These are phyloP conservation scores for Hypsizygus marmoreus DNA, from an alignment of 768 basidiomycete genomes.

Conservation along the genomic window DNA sequence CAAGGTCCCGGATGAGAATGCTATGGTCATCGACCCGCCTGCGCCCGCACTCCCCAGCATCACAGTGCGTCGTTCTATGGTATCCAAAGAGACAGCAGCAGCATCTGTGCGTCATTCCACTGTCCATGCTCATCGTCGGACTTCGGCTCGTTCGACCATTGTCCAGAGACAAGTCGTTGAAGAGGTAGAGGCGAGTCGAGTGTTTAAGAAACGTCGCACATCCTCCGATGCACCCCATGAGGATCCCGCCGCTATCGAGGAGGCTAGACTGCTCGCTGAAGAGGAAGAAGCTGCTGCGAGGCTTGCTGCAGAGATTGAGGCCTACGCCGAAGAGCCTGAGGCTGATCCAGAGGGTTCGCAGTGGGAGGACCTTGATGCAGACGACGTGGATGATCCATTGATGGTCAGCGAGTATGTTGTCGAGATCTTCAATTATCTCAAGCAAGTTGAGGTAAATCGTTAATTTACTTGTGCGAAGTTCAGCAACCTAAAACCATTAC, in stretches of 20 bases:
- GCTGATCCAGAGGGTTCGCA: conserved; percentile 62
- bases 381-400: conserved; percentile 90
- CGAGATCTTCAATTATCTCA: conserved; percentile 93
- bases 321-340: conserved; percentile 54
- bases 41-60: conserved; percentile 40
- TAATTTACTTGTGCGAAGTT: neutral
- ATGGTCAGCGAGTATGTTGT: conserved; percentile 97
- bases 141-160: conserved; percentile 22
- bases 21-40: conserved; percentile 53
- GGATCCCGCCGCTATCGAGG: conserved; percentile 33
- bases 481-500: conserved; percentile 10
- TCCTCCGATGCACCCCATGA: conserved; percentile 67
- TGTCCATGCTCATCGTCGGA: conserved; percentile 24
- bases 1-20: conserved; percentile 47
- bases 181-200: conserved; percentile 59
- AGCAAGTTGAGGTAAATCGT: conserved; percentile 75
- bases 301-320: conserved; percentile 52
- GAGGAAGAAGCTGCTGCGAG: conserved; percentile 46
- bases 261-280: conserved; percentile 41
- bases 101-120: conserved; percentile 22
- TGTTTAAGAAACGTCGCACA: conserved; percentile 71
- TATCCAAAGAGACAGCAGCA: conserved; percentile 30
- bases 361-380: conserved; percentile 94
- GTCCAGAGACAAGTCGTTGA: conserved; percentile 40
- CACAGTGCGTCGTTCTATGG: conserved; percentile 39